A percentile compares a stretch with the other conserved stretches of the same genome.
phyloP scores from a whole-genome alignment of 202 grass and related monocot species.

The Brachypodium distachyon region DNA sequence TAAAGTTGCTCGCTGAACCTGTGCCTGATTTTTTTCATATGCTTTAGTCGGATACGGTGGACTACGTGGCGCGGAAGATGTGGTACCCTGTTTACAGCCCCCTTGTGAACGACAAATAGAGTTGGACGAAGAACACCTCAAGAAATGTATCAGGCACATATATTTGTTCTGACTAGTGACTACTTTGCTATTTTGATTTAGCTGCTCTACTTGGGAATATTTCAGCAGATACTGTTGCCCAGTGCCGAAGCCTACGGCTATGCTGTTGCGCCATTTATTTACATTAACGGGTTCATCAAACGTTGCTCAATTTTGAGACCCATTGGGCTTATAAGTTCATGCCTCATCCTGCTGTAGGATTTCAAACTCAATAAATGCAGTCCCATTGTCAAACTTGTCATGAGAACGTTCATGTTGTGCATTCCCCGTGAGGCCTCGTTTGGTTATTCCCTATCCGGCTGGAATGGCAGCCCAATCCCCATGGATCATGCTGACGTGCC shows the following conservation, averaged over 20 bases:
- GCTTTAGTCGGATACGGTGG: slow-evolving; percentile 53
- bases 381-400: background rate
- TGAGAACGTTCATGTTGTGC: background rate
- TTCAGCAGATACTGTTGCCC: slow-evolving; percentile 4
- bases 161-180: background rate
- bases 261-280: slow-evolving; percentile 15
- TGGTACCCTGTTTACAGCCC: slow-evolving; percentile 94
- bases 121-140: background rate
- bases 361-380: slow-evolving; percentile 15
- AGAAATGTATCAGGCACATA: background rate
- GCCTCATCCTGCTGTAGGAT: background rate
- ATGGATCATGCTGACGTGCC: no score
- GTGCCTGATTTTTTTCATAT: slow-evolving; percentile 15
- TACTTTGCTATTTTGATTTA: background rate
- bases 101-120: slow-evolving; percentile 81
- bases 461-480: no score
- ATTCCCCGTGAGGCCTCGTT: no score
- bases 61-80: slow-evolving; percentile 82
- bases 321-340: background rate
- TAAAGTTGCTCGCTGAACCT: background rate
- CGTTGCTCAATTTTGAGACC: slow-evolving; percentile 19
- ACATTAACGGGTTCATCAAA: background rate
- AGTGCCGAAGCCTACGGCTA: slow-evolving; percentile 8
- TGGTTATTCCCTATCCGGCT: no score
- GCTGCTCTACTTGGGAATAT: background rate